Conservation (phyloP, 1,139 yeast species). For the Taiozyma sp. region DNA sequence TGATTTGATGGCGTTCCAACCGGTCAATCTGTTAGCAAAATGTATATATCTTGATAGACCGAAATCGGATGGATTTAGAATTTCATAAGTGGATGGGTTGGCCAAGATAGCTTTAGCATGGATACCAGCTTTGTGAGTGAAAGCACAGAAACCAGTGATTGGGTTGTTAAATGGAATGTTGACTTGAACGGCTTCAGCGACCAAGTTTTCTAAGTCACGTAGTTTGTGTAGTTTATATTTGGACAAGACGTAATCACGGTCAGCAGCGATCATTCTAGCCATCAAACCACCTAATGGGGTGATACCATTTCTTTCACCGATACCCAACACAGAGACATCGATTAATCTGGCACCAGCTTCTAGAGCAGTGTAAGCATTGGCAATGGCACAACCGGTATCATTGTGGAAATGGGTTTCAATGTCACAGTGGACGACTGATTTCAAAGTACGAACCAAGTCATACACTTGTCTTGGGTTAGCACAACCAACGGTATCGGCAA, state of each 20-base stretch:
- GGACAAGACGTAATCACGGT: conserved; percentile 91
- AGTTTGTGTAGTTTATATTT: conserved; percentile 95
- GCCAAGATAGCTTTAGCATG: conserved; percentile 99
- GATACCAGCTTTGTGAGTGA: conserved; percentile 99
- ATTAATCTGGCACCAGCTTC: conserved; percentile 97
- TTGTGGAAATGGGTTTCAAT: conserved; percentile 99
- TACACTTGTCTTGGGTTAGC: conserved; percentile 99
- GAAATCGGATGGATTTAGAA: conserved; percentile 89
- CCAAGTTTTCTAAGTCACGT: conserved; percentile 92
- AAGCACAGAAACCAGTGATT: conserved; percentile 98
- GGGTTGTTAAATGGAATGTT: conserved; percentile 98
- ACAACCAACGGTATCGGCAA: conserved; percentile 98
- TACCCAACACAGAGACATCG: conserved; percentile 94
- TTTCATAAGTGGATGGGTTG: conserved; percentile 97
- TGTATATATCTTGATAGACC: conserved; percentile 95
- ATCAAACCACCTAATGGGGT: conserved; percentile 96
- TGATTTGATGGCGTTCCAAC: conserved; percentile 98
- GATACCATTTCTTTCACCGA: conserved; percentile 98
- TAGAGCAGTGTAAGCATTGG: conserved; percentile 95
- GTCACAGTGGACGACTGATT: conserved; percentile 92
- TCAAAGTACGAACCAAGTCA: conserved; percentile 90
- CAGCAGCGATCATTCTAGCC: conserved; percentile 99
- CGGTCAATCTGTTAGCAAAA: conserved; percentile 95
- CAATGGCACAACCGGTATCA: conserved; percentile 98
- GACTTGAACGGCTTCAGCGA: conserved; percentile 96